These are phyloP conservation scores for Candida golubevii DNA, from an alignment of 805 yeast species.

Conservation along the genomic window DNA sequence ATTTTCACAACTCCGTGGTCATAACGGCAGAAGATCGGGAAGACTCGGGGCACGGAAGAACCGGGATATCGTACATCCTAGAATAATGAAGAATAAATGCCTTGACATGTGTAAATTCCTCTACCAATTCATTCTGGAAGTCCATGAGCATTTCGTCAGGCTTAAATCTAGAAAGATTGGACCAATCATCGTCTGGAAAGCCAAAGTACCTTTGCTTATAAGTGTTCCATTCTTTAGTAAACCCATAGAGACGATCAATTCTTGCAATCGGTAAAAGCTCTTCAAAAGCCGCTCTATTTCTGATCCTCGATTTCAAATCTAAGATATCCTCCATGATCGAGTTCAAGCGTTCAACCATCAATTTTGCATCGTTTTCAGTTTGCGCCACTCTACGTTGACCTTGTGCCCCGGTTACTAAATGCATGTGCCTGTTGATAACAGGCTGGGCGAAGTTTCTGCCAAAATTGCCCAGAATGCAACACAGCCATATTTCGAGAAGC, in stretches of 20 bases:
- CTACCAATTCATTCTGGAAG: not conserved
- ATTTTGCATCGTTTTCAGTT: not conserved
- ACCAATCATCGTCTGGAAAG: not conserved
- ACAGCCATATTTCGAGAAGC: too few relatives aligned
- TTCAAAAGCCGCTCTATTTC: not conserved
- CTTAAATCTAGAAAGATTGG: not conserved
- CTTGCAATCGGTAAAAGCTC: not conserved
- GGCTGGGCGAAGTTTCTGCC: too few relatives aligned
- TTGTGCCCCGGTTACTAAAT: not conserved
- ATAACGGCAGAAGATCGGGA: too few relatives aligned
- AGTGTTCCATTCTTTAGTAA: not conserved
- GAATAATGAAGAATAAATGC: not conserved
- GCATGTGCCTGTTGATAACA: too few relatives aligned
- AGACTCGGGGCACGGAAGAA: not conserved
- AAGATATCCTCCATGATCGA: not conserved
- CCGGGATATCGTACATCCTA: not conserved
- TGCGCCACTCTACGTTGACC: not conserved
- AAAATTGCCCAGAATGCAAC: too few relatives aligned
- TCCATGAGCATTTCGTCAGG: not conserved
- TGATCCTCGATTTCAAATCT: not conserved
- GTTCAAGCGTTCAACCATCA: not conserved
- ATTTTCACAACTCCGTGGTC: too few relatives aligned
- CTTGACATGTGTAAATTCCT: not conserved
- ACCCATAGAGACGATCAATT: not conserved
- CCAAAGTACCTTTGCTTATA: not conserved